Evolutionary conservation across 345 rosid genomes (phyloP).

Genomic region (Eucalyptus tenuipes): DNA sequence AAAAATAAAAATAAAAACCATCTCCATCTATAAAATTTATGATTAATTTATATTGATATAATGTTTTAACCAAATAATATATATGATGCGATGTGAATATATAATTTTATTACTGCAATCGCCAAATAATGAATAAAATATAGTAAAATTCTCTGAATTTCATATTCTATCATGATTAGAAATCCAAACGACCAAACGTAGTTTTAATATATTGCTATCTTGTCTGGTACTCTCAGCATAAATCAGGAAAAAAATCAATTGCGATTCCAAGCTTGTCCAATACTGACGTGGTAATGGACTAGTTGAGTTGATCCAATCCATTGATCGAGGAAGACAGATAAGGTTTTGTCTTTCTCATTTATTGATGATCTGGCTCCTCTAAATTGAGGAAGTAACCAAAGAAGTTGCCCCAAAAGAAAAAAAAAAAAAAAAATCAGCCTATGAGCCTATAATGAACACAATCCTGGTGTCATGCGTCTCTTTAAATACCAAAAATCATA

Average conservation of each 20-base stretch:
- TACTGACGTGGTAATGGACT: background rate
- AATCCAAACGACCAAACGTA: rapidly evolving
- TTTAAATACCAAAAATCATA: background rate
- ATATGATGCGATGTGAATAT: too few species aligned
- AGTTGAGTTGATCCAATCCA: background rate
- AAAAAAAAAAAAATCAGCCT: background rate
- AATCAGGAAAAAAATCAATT: background rate
- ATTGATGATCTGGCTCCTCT: background rate
- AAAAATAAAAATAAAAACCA: too few species aligned
- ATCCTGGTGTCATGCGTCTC: background rate
- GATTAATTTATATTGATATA: too few species aligned
- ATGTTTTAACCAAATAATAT: too few species aligned
- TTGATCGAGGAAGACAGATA: background rate
- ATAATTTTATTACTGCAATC: too few species aligned
- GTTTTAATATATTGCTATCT: background rate
- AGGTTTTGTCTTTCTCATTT: background rate
- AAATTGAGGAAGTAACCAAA: background rate
- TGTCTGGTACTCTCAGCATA: background rate
- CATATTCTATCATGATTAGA: rapidly evolving
- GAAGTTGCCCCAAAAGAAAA: background rate
- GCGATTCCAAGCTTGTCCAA: background rate
- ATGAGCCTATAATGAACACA: background rate
- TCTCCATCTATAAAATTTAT: too few species aligned
- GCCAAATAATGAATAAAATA: too few species aligned
- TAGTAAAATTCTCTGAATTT: rapidly evolving